Evolutionary conservation across 495 filamentous ascomycete species (phyloP), one percentile per base, ranked within the genome.

Genomic region (Penicillium arizonense): DNA sequence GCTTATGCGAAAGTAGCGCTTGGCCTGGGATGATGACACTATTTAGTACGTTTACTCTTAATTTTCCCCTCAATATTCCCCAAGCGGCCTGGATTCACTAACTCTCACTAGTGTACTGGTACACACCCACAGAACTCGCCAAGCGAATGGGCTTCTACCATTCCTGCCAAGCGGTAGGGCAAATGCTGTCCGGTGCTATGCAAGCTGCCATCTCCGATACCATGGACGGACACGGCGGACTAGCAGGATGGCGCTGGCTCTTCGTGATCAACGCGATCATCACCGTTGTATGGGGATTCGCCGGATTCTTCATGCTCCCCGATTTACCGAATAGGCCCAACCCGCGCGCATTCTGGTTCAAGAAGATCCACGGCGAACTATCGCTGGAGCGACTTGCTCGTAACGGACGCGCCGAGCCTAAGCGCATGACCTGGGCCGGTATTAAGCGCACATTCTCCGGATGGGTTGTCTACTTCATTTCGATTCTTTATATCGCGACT

Each of bases 241-340:
- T 80, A 12, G 71, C 79, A 0, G 87, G 87, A 0, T 91, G 87
- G 87, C 75, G 84, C 36, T 88, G 82, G 79, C 72, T 88, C 8
- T 87, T 86, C 53, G 64, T 78, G n/a, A 72, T 84, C 26, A 72
- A 75, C 37, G 64, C 69, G 11, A 50, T 65, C 33, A 62, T 74
- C 20, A 88, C 84, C 0, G 76, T 79, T 0, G 51, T 79, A 1
- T 75, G 88, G 52, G 86, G 87, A 5, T 58, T 89, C 8, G 45
- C 77, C 0, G 75, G 84, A 0, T 87, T 77, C 52, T 60, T 82
- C 28, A 78, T 86, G 63, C 82, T 90, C 67, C 85, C 85, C 0
- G 75, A 69, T 39, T 44, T 64, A 0, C 66, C 66, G 0, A 67
- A 67, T 42, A 54, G 60, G 8, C 66, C 66, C 2, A 69, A 69